These are phyloP conservation scores for Pseudocercospora vitis DNA, from an alignment of 2,329 filamentous ascomycete genomes.

Conservation along the genomic window DNA sequence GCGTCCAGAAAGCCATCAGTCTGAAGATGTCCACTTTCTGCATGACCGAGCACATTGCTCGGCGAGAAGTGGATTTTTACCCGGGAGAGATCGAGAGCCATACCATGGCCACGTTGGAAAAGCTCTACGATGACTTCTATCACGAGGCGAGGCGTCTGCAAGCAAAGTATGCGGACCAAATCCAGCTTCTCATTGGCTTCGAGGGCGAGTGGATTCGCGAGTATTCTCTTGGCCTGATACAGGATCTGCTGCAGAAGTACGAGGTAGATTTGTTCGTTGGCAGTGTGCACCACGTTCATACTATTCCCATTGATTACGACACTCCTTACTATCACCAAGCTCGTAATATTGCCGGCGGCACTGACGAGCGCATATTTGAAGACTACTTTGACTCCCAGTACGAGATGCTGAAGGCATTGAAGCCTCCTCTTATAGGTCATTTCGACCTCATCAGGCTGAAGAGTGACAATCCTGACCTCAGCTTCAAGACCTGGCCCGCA, in stretches of 20 bases:
- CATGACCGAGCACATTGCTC: slow-evolving; percentile 93
- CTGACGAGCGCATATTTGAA: slow-evolving; percentile 72
- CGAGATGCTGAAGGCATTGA: slow-evolving; percentile 71
- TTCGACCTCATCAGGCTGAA: slow-evolving; percentile 88
- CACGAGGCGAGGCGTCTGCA: slow-evolving; percentile 72
- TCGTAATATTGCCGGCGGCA: slow-evolving; percentile 56
- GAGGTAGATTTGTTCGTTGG: slow-evolving; percentile 87
- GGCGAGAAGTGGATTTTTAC: slow-evolving; percentile 76
- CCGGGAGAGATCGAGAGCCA: slow-evolving; percentile 67
- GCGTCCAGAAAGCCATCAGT: slow-evolving; percentile 75
- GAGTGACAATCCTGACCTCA: slow-evolving; percentile 65
- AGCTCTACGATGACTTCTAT: slow-evolving; percentile 70
- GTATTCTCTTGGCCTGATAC: slow-evolving; percentile 61
- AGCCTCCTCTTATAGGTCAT: slow-evolving; percentile 81
- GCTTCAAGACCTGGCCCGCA: slow-evolving; percentile 40
- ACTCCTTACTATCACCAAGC: slow-evolving; percentile 64
- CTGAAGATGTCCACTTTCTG: slow-evolving; percentile 80
- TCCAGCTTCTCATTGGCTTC: slow-evolving; percentile 83
- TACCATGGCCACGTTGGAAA: slow-evolving; percentile 49
- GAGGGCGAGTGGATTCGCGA: slow-evolving; percentile 90
- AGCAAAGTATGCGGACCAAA: slow-evolving; percentile 64
- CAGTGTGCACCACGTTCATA: slow-evolving; percentile 85
- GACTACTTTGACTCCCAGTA: slow-evolving; percentile 87
- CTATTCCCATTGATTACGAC: slow-evolving; percentile 88
- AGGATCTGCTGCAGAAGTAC: slow-evolving; percentile 58